phyloP scores from a whole-genome alignment of 768 basidiomycete genomes.

The Candolleomyces efflorescens region DNA sequence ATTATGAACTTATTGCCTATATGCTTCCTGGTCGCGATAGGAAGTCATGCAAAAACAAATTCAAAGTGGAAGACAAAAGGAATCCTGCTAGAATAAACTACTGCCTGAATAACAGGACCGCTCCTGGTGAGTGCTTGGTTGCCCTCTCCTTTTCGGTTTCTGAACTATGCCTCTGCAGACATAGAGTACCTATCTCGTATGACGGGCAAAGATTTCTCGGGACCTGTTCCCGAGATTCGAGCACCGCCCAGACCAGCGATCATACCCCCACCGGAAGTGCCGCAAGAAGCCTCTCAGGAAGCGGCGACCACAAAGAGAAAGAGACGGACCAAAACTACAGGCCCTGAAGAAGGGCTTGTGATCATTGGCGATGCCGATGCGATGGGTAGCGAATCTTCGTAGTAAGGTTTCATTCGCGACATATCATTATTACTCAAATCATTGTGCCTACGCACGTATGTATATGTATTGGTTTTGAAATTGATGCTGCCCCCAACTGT shows the following conservation, averaged over 20 bases:
- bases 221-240: conserved; percentile 68
- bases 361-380: conserved; percentile 34
- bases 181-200: conserved; percentile 69
- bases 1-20: conserved; percentile 88
- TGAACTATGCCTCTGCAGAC: conserved; percentile 37
- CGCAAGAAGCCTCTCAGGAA: conserved; percentile 6
- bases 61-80: conserved; percentile 84
- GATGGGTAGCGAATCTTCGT: neutral
- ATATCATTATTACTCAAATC: neutral
- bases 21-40: conserved; percentile 82
- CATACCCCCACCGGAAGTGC: conserved; percentile 12
- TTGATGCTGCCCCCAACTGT: no score
- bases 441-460: no score
- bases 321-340: conserved; percentile 17
- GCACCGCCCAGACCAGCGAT: conserved; percentile 21
- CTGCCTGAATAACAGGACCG: conserved; percentile 69
- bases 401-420: conserved; percentile 15
- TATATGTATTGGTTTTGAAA: no score
- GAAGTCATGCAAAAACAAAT: conserved; percentile 90
- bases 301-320: conserved; percentile 12
- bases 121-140: conserved; percentile 54
- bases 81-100: conserved; percentile 72
- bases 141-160: neutral
- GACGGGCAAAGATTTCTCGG: conserved; percentile 85
- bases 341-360: conserved; percentile 28